Conservation (phyloP, 192 early-diverging fungal genomes). For the Kappamyces sp. region DNA sequence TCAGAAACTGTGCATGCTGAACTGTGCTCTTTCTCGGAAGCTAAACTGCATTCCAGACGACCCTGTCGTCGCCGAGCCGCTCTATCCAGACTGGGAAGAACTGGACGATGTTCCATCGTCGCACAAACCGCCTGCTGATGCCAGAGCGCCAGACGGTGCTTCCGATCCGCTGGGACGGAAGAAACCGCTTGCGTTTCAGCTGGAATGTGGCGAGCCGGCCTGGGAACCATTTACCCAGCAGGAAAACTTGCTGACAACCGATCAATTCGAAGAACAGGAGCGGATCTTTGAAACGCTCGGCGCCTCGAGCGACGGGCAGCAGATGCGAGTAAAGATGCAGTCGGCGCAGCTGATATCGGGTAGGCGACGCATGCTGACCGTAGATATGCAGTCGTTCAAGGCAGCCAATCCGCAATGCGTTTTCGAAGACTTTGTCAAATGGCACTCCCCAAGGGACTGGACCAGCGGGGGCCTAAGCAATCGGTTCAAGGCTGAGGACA, state of each 20-base stretch:
- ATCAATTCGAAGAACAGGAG: slow-evolving; percentile 79
- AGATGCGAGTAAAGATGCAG: slow-evolving; percentile 69
- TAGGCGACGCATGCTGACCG: slow-evolving; percentile 16
- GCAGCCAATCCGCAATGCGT: slow-evolving; percentile 8
- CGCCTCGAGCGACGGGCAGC: slow-evolving; percentile 61
- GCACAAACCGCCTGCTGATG: slow-evolving; percentile 17
- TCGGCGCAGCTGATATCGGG: slow-evolving; percentile 66
- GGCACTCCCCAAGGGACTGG: slow-evolving; percentile 3
- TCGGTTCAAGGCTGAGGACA: slow-evolving; percentile 74
- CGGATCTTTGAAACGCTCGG: slow-evolving; percentile 71
- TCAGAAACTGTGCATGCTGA: slow-evolving; percentile 8
- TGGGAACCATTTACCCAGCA: slow-evolving; percentile 34
- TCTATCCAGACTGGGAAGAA: too few species aligned
- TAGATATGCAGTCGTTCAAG: slow-evolving; percentile 28
- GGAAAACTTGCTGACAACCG: slow-evolving; percentile 67
- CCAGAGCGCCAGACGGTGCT: slow-evolving; percentile 3
- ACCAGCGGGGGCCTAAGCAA: slow-evolving; percentile 33
- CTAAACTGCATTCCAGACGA: too few species aligned
- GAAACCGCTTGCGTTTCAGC: slow-evolving; percentile 39
- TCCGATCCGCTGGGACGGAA: slow-evolving; percentile 46
- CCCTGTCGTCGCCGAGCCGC: too few species aligned
- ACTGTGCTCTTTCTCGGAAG: too few species aligned
- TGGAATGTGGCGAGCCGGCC: slow-evolving; percentile 55
- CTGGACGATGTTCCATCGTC: neutral
- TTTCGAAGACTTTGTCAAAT: slow-evolving; percentile 14